Base-by-base conservation (phyloP, 192 early-diverging fungal species). In the Gorgonomyces haynaldii region DNA sequence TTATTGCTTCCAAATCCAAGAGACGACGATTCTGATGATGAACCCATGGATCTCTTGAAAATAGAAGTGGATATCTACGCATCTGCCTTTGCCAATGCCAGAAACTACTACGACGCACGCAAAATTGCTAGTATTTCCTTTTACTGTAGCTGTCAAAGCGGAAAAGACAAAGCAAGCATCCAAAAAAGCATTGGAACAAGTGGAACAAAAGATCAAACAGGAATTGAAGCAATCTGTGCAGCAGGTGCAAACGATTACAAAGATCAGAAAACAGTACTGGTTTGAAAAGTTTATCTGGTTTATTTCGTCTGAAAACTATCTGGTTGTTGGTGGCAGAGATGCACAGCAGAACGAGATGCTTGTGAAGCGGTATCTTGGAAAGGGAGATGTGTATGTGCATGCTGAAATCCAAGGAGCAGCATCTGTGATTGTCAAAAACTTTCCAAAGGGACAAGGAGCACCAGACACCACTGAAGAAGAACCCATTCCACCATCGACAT, bases 281-380 rank as follows among this genome's bases (percentile, higher is more conserved):
- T 98, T 98, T 65, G 96, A 98, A 63, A 93, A 92, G 67, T 98
- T 97, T 50, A 50, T 87, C 22, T 91, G 89, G 90, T 91, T 91
- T 41, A 64, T 92, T 20, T 80, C 85, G 13, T 81, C 84, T 0
- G 96, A 98, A 45, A 91, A 91, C 54, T 89, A 88, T 52, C 61
- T 98, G 38, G 76, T 98, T 19, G 71, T 98, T 53, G 89, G 88
- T 22, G 96, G 93, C 17, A 75, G 81, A 15, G 96, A 98, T 54
- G 83, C 84, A 57, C 74, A 77, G 45, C 94, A 98, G 62, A 96
- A 93, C 65, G 94, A 98, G 60, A 42, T 91, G 25, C 64, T 98
- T 17, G 84, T 96, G 4, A 57, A 67, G 7, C 77, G 81, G 23
- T 76, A 67, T 48, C 59, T 84, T 42, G 57, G 57, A 32, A 66